phyloP scores from a whole-genome alignment of 768 basidiomycete species.

The Agrocybe chaxingu region DNA sequence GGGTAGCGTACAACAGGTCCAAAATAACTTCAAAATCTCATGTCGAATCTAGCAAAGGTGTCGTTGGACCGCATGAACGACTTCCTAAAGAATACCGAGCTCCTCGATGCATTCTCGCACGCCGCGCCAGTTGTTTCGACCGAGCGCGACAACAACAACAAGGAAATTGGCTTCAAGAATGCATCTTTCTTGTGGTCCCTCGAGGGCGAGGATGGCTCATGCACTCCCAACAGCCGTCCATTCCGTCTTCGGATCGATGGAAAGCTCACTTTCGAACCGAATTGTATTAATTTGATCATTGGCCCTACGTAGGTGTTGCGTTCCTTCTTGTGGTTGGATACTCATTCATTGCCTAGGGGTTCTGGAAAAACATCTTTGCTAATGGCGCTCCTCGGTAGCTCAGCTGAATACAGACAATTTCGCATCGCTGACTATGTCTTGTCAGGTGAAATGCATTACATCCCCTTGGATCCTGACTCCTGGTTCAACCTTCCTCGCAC shows the following conservation, averaged over 20 bases:
- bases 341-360: slow-evolving; percentile 17
- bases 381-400: slow-evolving; percentile 55
- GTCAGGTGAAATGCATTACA: slow-evolving; percentile 64
- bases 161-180: slow-evolving; percentile 47
- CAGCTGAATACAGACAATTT: neutral
- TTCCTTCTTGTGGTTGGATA: neutral
- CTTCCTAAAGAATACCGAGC: slow-evolving; percentile 44
- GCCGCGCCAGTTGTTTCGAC: slow-evolving; percentile 7
- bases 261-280: slow-evolving; percentile 53
- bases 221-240: slow-evolving; percentile 33
- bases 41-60: slow-evolving; percentile 45
- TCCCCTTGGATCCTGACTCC: slow-evolving; percentile 46
- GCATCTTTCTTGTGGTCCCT: slow-evolving; percentile 54
- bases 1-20: slow-evolving; percentile 5
- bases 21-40: no score
- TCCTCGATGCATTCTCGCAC: slow-evolving; percentile 38
- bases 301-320: slow-evolving; percentile 42
- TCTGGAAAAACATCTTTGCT: slow-evolving; percentile 62
- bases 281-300: slow-evolving; percentile 51
- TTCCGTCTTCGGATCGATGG: slow-evolving; percentile 50
- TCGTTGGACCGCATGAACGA: slow-evolving; percentile 54
- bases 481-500: slow-evolving; percentile 66
- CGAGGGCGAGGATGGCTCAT: slow-evolving; percentile 21
- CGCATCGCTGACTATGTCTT: no score
- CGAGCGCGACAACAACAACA: neutral